Base-by-base conservation (phyloP, 1,284 basidiomycete species). In the Cystobasidium sp. region DNA sequence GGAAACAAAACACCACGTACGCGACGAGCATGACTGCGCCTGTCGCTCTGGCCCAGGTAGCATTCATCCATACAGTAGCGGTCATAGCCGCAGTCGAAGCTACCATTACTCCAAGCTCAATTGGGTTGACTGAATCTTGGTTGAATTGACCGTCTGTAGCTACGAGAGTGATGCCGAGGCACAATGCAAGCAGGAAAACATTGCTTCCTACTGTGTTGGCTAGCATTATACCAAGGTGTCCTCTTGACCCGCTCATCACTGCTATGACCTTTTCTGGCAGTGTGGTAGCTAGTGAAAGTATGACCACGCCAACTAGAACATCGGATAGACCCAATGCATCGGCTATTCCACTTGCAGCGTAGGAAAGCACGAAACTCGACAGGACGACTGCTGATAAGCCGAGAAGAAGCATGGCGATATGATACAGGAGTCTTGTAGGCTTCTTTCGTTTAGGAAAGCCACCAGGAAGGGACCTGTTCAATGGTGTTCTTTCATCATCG, bases 131-230 rank as follows among this genome's bases (percentile, higher is more conserved):
- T 8, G 46, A 63, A 49, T 49, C 61, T 63, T 63, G 56, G 20
- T 59, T 59, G 56, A 41, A 59, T 59, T 59, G 22, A n/a, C 56
- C 56, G 14, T 59, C 56, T 5, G 56, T 59, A 59, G 56, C 56
- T 1, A 59, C 56, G 9, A 59, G 56, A 12, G 56, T 59, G 39
- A 82, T 75, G 31, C 81, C 81, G 0, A 81, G 76, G 68, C 80
- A 81, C 1, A 82, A 75, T 0, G 81, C 80, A 22, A 81, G 77
- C 8, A 82, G 76, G 74, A 82, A 82, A n/a, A 81, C 77, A 70
- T 82, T 81, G 71, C 78, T 79, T 7, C 81, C 81, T 18, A 81
- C 81, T 0, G 80, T 80, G 43, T 80, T 80, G 20, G 81, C 81
- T 74, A 81, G 75, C 53, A 82, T 74, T 59, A 82, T 78, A 39